Percentiles rank a stretch among this genome's conserved stretches.
Conservation (phyloP, 129 eudicot genomes). For the Deinandra increscens region DNA sequence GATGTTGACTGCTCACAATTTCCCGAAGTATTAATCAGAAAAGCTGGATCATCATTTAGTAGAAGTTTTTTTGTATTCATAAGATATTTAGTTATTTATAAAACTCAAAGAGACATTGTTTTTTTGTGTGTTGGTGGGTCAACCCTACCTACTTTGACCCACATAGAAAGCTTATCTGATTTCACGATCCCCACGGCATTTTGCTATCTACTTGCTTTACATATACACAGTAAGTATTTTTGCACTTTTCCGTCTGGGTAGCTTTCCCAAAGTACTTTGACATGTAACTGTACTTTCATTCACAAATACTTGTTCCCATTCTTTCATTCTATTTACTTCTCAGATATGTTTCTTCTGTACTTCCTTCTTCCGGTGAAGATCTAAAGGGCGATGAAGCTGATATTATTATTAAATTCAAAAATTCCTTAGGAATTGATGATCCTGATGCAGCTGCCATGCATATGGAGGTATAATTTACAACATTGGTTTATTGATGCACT, state of each 20-base stretch:
- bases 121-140: not conserved
- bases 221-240: not conserved
- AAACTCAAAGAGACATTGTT: not conserved
- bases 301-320: conserved; percentile 8
- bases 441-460: conserved; percentile 99
- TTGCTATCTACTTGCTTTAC: conserved; percentile 3
- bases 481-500: conserved; percentile 6
- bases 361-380: conserved; percentile 80
- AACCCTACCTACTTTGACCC: not conserved
- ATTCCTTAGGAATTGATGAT: conserved; percentile 88
- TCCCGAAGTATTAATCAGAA: not conserved
- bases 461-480: conserved; percentile 68
- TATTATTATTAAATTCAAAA: conserved; percentile 69
- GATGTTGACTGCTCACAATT: not conserved
- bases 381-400: conserved; percentile 88
- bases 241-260: not conserved
- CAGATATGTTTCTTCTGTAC: conserved; percentile 77
- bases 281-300: not conserved
- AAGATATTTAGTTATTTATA: not conserved
- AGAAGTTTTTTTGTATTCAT: not conserved
- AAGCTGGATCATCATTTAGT: not conserved
- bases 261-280: not conserved
- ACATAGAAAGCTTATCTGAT: not conserved
- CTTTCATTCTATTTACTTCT: conserved; percentile 15
- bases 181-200: not conserved